A percentile compares a stretch with the other conserved stretches of the same genome.
Evolutionary conservation across 164 flowering plant genomes (phyloP).

Genomic region (Macadamia integrifolia): DNA sequence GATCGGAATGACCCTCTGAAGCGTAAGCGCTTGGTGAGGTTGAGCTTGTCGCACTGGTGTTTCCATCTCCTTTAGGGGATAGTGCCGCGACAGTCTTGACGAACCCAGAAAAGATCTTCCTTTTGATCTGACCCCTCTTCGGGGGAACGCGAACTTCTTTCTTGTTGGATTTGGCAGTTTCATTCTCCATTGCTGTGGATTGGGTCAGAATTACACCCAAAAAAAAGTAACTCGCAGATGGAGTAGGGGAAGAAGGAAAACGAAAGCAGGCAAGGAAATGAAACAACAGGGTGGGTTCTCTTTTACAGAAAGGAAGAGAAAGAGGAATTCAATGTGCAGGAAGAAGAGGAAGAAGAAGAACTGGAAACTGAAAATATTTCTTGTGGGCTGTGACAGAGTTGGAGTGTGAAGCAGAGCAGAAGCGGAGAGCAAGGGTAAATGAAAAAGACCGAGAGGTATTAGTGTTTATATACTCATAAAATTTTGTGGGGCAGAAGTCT

Average conservation of each 20-base stretch:
- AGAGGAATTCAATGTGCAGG: background rate
- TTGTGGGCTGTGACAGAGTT: too few relatives aligned
- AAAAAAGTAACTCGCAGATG: background rate
- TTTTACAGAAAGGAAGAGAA: background rate
- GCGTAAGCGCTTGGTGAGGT: conserved; percentile 12
- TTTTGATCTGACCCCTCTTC: conserved; percentile 30
- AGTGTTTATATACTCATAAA: too few relatives aligned
- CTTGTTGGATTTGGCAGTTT: background rate
- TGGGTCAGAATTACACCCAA: background rate
- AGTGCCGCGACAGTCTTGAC: conserved; percentile 6
- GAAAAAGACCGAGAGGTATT: too few relatives aligned
- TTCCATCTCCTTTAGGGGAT: conserved; percentile 9
- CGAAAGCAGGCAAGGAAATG: background rate
- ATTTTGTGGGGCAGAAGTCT: too few relatives aligned
- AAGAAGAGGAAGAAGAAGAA: background rate
- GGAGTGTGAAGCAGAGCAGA: too few relatives aligned
- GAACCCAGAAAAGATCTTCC: conserved; percentile 23
- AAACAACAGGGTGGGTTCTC: background rate
- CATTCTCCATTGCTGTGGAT: background rate
- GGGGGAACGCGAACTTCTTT: conserved; percentile 17
- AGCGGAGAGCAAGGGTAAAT: too few relatives aligned
- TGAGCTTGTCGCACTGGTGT: conserved; percentile 6
- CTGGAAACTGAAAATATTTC: too few relatives aligned
- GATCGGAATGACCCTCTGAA: conserved; percentile 17
- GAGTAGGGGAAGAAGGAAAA: background rate